phyloP scores from a whole-genome alignment of 371 early-diverging fungal species.

The Cokeromyces recurvatus region DNA sequence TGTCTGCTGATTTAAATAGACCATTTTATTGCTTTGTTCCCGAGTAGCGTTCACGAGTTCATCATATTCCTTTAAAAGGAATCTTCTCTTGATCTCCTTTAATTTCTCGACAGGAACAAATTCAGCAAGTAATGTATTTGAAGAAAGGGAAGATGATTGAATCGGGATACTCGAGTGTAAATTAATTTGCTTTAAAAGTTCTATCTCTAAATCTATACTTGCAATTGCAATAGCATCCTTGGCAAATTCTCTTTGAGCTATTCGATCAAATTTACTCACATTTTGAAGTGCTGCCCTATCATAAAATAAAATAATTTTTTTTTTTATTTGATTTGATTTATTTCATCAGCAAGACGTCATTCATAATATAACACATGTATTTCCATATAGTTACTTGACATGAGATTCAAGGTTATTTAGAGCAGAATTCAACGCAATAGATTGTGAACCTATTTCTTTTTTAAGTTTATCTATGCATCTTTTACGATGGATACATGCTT shows the following conservation, averaged over 20 bases:
- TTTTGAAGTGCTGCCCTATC: conserved; percentile 15
- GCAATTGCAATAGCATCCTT: conserved; percentile 10
- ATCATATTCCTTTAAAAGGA: conserved; percentile 4
- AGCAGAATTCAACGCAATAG: conserved; percentile 15
- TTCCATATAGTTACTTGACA: conserved; percentile 7
- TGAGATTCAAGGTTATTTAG: conserved; percentile 13
- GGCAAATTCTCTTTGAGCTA: conserved; percentile 20
- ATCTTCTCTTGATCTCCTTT: neutral
- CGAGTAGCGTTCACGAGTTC: conserved; percentile 5
- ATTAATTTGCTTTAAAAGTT: conserved; percentile 2
- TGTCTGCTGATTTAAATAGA: conserved; percentile 8
- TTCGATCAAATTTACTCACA: conserved; percentile 20
- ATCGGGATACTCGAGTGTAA: conserved; percentile 8
- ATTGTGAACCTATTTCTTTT: conserved; percentile 11
- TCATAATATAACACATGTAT: neutral
- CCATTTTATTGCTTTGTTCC: conserved; percentile 9
- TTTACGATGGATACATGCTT: neutral
- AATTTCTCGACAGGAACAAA: conserved; percentile 4
- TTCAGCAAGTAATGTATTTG: neutral
- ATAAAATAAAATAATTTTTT: neutral
- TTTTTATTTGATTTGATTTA: neutral
- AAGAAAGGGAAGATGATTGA: neutral
- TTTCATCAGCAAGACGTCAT: neutral
- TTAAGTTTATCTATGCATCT: conserved; percentile 4
- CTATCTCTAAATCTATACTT: conserved; percentile 5